Evolutionary conservation across 805 yeast genomes (phyloP), one percentile per base, ranked within the genome.

Genomic region (Candida nanaspora): DNA sequence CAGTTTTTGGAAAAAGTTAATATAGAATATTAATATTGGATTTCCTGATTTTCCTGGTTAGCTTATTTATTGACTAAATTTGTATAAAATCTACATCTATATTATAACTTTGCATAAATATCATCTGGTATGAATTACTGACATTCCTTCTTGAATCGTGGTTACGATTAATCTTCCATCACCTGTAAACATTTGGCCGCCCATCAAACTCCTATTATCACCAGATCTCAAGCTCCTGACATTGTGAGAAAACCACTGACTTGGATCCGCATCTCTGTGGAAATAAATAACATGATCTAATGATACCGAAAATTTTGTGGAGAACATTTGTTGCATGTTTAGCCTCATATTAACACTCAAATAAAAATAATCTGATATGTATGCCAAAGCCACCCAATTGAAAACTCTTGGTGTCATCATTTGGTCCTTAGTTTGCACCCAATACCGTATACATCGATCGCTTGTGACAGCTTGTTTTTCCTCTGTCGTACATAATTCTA

Each of bases 221-320:
- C 68, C 69, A 3, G 80, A 67, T 39, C 76, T 64, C 20, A 76
- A 56, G 30, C 74, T 72, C 37, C 61, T 62, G 34, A 78, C 64
- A 36, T 72, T 66, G 40, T 73, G 71, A 14, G 68, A 63, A 52
- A 75, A 58, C 79, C 81, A 80, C 4, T 45, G 38, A 21, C 47
- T 42, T 6, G 51, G 46, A 32, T 76, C 66, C 43, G 76, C 68
- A 41, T 72, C 76, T 15, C 61, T 59, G 52, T 80, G 86, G 63
- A 82, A 80, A 55, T 79, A 79, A 26, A 84, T 70, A 0, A 78
- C 61, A 52, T 82, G 88, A 48, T 82, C 88, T 46, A 82, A 57
- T 19, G 84, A 76, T 3, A 78, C 80, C 14, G 78, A 72, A 46
- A 76, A 70, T 29, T 66, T 68, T 15, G 74, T 65, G 18, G 71